Conservation (phyloP, 225 moss, liverwort and hornwort genomes). For the Thuidium tamariscinum region DNA sequence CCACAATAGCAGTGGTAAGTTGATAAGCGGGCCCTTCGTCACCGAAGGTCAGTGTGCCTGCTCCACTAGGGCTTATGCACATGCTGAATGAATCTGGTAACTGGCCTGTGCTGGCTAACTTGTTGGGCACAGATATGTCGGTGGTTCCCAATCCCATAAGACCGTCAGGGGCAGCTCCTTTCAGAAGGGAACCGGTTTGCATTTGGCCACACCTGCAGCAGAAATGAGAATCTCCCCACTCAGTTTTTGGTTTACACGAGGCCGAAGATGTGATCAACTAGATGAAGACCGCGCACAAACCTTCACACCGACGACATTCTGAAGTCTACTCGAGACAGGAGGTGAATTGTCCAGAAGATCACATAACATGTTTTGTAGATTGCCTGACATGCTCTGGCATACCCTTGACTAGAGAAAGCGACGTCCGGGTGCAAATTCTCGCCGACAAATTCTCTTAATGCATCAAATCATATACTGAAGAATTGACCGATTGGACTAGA, state of each 20-base stretch:
- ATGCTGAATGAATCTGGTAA: constrained; percentile 69
- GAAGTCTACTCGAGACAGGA: neutral
- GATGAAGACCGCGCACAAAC: neutral
- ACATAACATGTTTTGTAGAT: neutral
- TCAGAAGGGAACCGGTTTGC: constrained; percentile 71
- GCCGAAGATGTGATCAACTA: neutral
- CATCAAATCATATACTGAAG: neutral
- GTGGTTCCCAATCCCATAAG: constrained; percentile 66
- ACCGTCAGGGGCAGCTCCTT: constrained; percentile 68
- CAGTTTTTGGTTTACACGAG: neutral
- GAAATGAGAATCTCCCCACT: too few relatives aligned
- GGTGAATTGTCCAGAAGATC: neutral
- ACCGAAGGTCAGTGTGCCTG: constrained; percentile 71
- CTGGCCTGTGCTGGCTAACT: constrained; percentile 52
- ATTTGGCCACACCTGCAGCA: constrained; percentile 57
- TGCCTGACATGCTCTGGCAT: neutral
- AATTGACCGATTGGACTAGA: neutral
- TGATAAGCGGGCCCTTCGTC: constrained; percentile 49
- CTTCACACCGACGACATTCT: neutral
- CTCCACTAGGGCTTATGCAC: constrained; percentile 41
- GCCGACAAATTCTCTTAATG: neutral
- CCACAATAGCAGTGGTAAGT: constrained; percentile 25
- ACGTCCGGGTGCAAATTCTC: neutral
- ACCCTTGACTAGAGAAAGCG: neutral
- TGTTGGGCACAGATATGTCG: constrained; percentile 52